Percentiles rank a stretch among this genome's conserved stretches.
These are phyloP conservation scores for Podospora sp. DNA, from an alignment of 495 filamentous ascomycete species.

Conservation along the genomic window DNA sequence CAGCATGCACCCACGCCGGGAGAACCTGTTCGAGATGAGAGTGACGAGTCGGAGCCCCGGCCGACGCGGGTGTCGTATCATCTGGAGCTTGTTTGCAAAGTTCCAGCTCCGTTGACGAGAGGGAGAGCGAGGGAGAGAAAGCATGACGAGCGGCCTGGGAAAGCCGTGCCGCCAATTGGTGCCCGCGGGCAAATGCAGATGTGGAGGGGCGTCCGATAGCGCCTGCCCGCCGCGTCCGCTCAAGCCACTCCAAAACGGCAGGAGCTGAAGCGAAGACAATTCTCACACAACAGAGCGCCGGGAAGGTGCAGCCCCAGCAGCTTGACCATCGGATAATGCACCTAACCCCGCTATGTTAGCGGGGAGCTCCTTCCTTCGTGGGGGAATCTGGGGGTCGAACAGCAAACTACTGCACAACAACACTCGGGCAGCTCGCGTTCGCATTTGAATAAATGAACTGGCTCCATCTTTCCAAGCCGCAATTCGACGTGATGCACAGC, in stretches of 20 bases:
- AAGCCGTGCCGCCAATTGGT: neutral
- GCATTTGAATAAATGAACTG: constrained; percentile 8
- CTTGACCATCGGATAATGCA: constrained; percentile 14
- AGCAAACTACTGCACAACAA: neutral
- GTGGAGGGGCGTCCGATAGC: neutral
- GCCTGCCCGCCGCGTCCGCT: neutral
- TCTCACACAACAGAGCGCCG: neutral
- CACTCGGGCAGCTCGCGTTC: neutral
- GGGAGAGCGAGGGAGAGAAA: neutral
- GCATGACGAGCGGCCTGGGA: neutral
- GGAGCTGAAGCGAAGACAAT: neutral
- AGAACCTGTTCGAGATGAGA: constrained; percentile 1
- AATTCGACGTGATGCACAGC: neutral
- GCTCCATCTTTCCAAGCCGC: constrained; percentile 4
- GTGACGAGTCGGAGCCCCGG: constrained; percentile 1
- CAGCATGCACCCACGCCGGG: neutral
- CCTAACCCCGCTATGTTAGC: constrained; percentile 6
- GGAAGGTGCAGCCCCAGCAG: neutral
- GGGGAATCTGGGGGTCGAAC: neutral
- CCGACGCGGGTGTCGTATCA: neutral
- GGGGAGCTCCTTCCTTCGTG: neutral
- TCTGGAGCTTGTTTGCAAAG: neutral
- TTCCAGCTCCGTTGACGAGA: neutral
- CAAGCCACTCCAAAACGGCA: neutral
- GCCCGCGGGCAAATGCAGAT: neutral